These are phyloP conservation scores for Neonectria coccinea DNA, from an alignment of 2,329 filamentous ascomycete species.

Conservation along the genomic window DNA sequence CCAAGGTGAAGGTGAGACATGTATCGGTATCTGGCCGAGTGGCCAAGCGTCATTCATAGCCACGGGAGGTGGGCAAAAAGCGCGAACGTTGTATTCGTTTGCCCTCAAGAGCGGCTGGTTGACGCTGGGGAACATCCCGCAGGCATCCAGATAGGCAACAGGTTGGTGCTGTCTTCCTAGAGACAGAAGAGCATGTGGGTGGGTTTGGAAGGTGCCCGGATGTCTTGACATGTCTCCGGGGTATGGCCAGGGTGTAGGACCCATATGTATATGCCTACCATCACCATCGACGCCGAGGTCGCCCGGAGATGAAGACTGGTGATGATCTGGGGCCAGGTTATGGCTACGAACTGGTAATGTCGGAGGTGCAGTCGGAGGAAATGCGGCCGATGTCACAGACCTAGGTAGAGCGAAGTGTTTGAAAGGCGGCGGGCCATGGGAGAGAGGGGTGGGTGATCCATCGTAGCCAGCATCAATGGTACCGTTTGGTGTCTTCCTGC, in stretches of 20 bases:
- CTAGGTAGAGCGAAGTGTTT: conserved; percentile 86
- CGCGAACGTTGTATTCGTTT: conserved; percentile 53
- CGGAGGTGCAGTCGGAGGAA: conserved; percentile 29
- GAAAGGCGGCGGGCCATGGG: conserved; percentile 77
- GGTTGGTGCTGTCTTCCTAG: conserved; percentile 28
- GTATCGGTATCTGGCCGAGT: conserved; percentile 47
- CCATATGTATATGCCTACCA: conserved; percentile 24
- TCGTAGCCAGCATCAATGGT: conserved; percentile 93
- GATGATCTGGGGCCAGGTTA: conserved; percentile 25
- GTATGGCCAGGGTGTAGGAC: conserved; percentile 34
- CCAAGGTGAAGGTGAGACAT: conserved; percentile 38
- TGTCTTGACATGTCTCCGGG: conserved; percentile 27
- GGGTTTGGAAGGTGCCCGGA: conserved; percentile 30
- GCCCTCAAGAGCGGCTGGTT: conserved; percentile 51
- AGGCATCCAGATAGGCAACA: conserved; percentile 32
- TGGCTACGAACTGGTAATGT: conserved; percentile 31
- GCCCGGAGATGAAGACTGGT: conserved; percentile 29
- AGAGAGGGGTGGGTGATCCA: conserved; percentile 79
- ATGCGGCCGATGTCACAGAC: conserved; percentile 38
- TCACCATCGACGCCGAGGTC: conserved; percentile 32
- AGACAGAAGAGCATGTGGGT: conserved; percentile 29
- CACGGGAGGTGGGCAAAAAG: conserved; percentile 53
- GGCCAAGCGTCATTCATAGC: conserved; percentile 48
- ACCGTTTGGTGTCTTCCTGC: conserved; percentile 94
- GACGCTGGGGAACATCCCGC: conserved; percentile 35